Conservation (phyloP, 1,284 basidiomycete genomes). For the Pterula multifida region DNA sequence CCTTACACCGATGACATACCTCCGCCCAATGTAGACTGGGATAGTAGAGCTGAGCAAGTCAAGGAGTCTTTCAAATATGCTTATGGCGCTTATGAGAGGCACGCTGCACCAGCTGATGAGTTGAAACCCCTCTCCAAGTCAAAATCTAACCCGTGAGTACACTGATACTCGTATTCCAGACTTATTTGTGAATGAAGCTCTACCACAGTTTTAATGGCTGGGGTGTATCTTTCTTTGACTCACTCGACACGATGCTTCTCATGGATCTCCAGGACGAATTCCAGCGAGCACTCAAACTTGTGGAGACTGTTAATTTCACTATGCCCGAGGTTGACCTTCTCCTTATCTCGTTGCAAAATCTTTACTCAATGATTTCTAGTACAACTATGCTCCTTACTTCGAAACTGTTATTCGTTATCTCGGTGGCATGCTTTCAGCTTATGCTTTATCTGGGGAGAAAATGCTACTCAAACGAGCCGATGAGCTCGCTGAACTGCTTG, state of each 20-base stretch:
- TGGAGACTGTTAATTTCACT: slow-evolving; percentile 56
- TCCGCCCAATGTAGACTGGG: slow-evolving; percentile 24
- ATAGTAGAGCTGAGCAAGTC: slow-evolving; percentile 40
- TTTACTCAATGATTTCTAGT: slow-evolving; percentile 12
- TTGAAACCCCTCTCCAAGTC: slow-evolving; percentile 37
- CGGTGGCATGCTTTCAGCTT: slow-evolving; percentile 74
- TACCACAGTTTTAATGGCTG: slow-evolving; percentile 66
- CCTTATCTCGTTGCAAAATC: slow-evolving; percentile 1
- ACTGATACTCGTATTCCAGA: background rate
- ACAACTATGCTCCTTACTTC: slow-evolving; percentile 49
- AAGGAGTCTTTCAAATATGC: slow-evolving; percentile 52
- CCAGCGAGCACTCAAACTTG: slow-evolving; percentile 55
- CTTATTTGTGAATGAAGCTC: background rate
- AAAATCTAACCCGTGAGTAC: slow-evolving; percentile 38
- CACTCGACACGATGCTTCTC: slow-evolving; percentile 81
- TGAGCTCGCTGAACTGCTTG: slow-evolving; percentile 35
- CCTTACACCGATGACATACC: background rate
- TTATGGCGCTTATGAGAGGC: slow-evolving; percentile 46
- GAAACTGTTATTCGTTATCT: slow-evolving; percentile 85
- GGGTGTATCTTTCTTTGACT: slow-evolving; percentile 77
- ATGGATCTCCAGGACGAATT: slow-evolving; percentile 81
- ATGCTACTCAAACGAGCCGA: slow-evolving; percentile 37
- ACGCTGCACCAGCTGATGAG: slow-evolving; percentile 52
- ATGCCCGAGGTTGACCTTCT: slow-evolving; percentile 20
- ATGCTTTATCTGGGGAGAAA: slow-evolving; percentile 50